These are phyloP conservation scores for Ascosphaera pollenicola DNA, from an alignment of 2,329 filamentous ascomycete genomes.

Conservation along the genomic window DNA sequence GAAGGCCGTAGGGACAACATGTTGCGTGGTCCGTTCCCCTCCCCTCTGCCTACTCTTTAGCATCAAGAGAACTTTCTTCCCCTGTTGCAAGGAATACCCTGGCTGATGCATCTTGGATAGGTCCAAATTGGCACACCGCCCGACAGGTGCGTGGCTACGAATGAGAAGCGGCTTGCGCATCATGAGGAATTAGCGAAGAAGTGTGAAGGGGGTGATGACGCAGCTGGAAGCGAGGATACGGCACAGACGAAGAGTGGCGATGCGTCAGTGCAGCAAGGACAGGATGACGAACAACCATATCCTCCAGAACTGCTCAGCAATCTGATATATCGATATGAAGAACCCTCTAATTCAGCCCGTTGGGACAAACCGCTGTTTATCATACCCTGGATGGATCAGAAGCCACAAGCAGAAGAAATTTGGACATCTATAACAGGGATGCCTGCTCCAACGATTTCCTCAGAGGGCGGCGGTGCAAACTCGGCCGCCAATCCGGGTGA, in stretches of 20 bases:
- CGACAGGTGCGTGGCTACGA: constrained; percentile 32
- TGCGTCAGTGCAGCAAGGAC: constrained; percentile 3
- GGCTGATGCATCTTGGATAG: constrained; percentile 14
- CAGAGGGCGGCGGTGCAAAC: constrained; percentile 10
- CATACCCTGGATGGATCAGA: constrained; percentile 32
- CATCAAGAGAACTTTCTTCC: background rate
- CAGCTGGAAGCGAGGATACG: too few relatives aligned
- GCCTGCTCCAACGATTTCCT: constrained; percentile 10
- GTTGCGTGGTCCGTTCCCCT: constrained; percentile 31
- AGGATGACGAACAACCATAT: constrained; percentile 20
- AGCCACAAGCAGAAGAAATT: constrained; percentile 34
- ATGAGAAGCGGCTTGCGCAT: constrained; percentile 17
- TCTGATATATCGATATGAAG: constrained; percentile 43
- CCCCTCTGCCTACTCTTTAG: background rate
- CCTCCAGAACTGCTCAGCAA: constrained; percentile 36
- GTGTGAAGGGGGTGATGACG: background rate
- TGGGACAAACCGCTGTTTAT: constrained; percentile 47
- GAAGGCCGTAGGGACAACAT: constrained; percentile 38
- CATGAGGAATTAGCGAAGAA: constrained; percentile 3
- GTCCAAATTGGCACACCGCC: constrained; percentile 35
- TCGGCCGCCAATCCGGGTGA: background rate
- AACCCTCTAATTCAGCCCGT: constrained; percentile 41
- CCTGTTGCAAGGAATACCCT: background rate
- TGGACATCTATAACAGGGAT: constrained; percentile 32
- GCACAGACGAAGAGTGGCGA: constrained; percentile 1